A percentile compares a stretch with the other conserved stretches of the same genome.
Conservation (phyloP, 106 monocot species). For the Dendrobium chrysotoxum region DNA sequence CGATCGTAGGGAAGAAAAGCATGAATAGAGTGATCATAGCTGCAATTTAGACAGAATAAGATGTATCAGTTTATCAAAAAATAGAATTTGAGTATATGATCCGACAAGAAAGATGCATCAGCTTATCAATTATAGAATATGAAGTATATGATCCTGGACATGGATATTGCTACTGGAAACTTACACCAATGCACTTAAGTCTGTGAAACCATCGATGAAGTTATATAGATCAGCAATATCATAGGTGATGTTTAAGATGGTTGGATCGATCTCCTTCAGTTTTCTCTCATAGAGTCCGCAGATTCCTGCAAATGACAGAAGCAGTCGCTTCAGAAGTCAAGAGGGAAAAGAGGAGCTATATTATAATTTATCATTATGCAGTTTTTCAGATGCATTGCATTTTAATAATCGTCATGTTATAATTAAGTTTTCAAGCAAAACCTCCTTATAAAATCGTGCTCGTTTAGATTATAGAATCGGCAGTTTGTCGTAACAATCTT, state of each 20-base stretch:
- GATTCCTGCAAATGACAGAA: conserved; percentile 32
- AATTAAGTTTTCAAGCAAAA: too few relatives aligned
- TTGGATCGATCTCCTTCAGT: conserved; percentile 70
- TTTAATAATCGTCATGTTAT: too few relatives aligned
- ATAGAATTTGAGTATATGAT: background rate
- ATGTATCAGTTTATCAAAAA: background rate
- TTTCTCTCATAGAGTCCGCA: conserved; percentile 73
- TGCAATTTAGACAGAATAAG: conserved; percentile 12
- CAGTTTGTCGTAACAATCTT: too few relatives aligned
- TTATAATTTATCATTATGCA: too few relatives aligned
- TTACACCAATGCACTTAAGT: conserved; percentile 71
- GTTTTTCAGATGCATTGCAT: too few relatives aligned
- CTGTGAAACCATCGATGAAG: conserved; percentile 62
- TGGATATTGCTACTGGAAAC: background rate
- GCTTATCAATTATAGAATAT: background rate
- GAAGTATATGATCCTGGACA: too few relatives aligned
- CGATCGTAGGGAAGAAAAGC: conserved; percentile 66
- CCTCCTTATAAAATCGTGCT: too few relatives aligned
- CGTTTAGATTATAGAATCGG: too few relatives aligned
- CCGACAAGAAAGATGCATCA: background rate
- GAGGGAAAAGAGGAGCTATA: too few relatives aligned
- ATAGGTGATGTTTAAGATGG: conserved; percentile 53
- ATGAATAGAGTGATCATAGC: conserved; percentile 57
- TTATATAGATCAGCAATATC: conserved; percentile 80
- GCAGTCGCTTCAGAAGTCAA: background rate